phyloP scores from a whole-genome alignment of 768 basidiomycete species.

The Boletus bicolor region DNA sequence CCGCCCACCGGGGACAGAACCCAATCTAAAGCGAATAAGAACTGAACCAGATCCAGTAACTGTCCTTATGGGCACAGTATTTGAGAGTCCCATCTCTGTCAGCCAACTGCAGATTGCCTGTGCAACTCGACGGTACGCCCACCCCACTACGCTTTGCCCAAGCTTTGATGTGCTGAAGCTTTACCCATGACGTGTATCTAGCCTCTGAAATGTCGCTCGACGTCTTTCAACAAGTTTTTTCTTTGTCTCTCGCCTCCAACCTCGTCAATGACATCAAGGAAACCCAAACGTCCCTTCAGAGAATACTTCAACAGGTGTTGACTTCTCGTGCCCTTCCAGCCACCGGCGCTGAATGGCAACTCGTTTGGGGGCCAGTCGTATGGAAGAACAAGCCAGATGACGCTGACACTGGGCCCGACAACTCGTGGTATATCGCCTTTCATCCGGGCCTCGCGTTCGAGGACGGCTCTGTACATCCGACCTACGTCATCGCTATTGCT shows the following conservation, averaged over 20 bases:
- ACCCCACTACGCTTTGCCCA: not conserved
- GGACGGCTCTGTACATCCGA: constrained; percentile 4
- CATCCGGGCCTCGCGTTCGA: constrained; percentile 8
- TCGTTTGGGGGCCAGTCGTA: constrained; percentile 15
- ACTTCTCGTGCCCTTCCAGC: not conserved
- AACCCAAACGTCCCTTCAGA: not conserved
- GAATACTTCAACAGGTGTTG: not conserved
- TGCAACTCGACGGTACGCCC: not conserved
- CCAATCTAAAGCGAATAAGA: not conserved
- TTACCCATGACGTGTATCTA: not conserved
- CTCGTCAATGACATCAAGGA: not conserved
- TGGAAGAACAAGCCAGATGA: constrained; percentile 12
- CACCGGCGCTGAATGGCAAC: not conserved
- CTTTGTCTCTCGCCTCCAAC: constrained; percentile 8
- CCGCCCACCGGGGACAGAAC: not conserved
- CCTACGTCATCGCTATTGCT: constrained; percentile 15
- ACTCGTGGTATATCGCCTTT: constrained; percentile 15
- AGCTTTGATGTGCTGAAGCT: not conserved
- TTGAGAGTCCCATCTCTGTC: not conserved
- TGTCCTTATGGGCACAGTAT: not conserved
- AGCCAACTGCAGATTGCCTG: not conserved
- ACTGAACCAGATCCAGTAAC: not conserved
- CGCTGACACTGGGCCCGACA: constrained; percentile 3
- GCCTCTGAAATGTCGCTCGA: constrained; percentile 11
- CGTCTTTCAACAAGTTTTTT: constrained; percentile 15